Percentiles rank a stretch among this genome's conserved stretches.
phyloP scores from a whole-genome alignment of 2,329 filamentous ascomycete species.

The Fusarium temperatum region DNA sequence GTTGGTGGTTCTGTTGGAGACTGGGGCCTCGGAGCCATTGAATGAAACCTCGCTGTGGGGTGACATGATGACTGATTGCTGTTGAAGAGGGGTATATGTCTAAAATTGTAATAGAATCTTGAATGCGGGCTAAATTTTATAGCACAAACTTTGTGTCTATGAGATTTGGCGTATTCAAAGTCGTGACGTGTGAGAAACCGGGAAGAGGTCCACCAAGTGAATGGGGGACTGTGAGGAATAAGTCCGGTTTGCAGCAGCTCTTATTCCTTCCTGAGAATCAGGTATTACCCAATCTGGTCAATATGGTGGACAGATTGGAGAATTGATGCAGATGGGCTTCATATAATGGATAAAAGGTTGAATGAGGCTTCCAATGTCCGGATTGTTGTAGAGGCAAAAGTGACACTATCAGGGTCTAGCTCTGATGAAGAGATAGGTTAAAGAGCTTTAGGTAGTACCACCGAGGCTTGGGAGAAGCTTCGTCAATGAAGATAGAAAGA shows the following conservation, averaged over 20 bases:
- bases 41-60: conserved; percentile 49
- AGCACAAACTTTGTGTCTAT: conserved; percentile 13
- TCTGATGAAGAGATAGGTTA: neutral
- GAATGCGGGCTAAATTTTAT: neutral
- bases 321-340: neutral
- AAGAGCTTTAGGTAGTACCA: conserved; percentile 11
- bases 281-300: conserved; percentile 16
- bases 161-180: conserved; percentile 1
- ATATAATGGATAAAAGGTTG: neutral
- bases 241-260: conserved; percentile 18
- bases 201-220: conserved; percentile 10
- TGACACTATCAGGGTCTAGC: neutral
- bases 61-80: conserved; percentile 43
- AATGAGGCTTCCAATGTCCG: conserved; percentile 4
- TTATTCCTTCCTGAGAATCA: conserved; percentile 21
- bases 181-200: conserved; percentile 9
- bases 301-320: conserved; percentile 5
- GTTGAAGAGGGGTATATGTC: conserved; percentile 14
- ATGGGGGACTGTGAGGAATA: conserved; percentile 10
- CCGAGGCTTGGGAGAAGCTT: conserved; percentile 14
- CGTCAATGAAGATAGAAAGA: conserved; percentile 28
- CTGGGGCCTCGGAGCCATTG: conserved; percentile 39
- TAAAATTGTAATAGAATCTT: neutral
- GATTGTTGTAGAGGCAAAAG: conserved; percentile 6
- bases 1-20: conserved; percentile 31